Conservation (phyloP, 129 eudicot species). For the Deinandra increscens region DNA sequence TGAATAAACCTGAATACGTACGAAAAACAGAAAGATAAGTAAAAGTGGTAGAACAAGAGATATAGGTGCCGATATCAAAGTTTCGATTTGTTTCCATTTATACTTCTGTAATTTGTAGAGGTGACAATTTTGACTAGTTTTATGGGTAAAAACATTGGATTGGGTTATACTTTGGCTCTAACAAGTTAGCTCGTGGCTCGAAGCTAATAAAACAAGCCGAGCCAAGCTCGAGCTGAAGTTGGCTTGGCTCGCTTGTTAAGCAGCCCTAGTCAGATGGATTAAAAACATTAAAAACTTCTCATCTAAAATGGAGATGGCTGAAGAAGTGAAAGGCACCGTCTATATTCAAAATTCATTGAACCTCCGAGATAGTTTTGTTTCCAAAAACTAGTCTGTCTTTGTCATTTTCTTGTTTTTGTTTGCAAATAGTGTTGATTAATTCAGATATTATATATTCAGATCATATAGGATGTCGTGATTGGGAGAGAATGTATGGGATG, state of each 20-base stretch:
- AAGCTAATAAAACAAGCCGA: no score
- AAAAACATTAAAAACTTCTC: neutral
- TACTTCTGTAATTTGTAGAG: neutral
- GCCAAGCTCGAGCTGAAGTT: no score
- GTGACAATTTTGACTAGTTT: neutral
- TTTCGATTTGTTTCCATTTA: neutral
- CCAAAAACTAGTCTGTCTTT: neutral
- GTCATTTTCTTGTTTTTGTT: neutral
- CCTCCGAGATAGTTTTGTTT: neutral
- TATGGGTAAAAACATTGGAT: neutral
- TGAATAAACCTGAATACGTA: conserved; percentile 64
- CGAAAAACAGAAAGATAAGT: neutral
- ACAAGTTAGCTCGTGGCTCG: no score
- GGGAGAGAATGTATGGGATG: neutral
- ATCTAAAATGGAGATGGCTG: neutral
- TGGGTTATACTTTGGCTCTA: neutral
- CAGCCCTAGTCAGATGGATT: neutral
- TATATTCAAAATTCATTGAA: neutral
- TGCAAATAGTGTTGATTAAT: neutral
- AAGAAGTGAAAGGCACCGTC: neutral
- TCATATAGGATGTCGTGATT: neutral
- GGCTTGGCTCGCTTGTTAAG: no score
- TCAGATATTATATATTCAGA: neutral
- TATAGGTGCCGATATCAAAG: neutral
- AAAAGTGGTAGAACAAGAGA: neutral